Percentiles rank a stretch among this genome's conserved stretches.
These are phyloP conservation scores for Alloascoidea hylecoeti DNA, from an alignment of 805 yeast species.

Conservation along the genomic window DNA sequence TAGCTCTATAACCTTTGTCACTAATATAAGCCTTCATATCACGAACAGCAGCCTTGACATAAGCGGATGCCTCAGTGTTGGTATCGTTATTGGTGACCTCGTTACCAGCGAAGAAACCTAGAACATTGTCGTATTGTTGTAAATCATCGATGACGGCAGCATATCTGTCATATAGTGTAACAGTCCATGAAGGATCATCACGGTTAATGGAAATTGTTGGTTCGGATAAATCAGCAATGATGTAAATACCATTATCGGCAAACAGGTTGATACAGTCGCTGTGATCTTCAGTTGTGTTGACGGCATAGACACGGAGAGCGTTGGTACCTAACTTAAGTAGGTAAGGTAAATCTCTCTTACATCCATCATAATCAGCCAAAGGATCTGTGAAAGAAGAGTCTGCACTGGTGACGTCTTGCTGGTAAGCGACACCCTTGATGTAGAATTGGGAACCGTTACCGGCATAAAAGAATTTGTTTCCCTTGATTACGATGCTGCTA, in stretches of 20 bases:
- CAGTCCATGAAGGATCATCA: slow-evolving; percentile 65
- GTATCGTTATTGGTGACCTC: slow-evolving; percentile 79
- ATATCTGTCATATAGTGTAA: slow-evolving; percentile 61
- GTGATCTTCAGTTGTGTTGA: slow-evolving; percentile 61
- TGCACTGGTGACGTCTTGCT: slow-evolving; percentile 57
- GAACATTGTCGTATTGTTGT: slow-evolving; percentile 61
- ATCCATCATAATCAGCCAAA: slow-evolving; percentile 50
- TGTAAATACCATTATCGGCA: slow-evolving; percentile 80
- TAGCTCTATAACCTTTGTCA: slow-evolving; percentile 48
- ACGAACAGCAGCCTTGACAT: slow-evolving; percentile 94
- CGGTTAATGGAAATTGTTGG: slow-evolving; percentile 72
- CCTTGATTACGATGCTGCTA: slow-evolving; percentile 45
- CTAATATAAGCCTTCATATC: slow-evolving; percentile 70
- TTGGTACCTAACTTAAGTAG: slow-evolving; percentile 56
- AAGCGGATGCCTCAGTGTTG: slow-evolving; percentile 85
- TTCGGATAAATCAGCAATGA: slow-evolving; percentile 80
- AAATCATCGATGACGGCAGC: slow-evolving; percentile 71
- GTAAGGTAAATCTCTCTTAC: slow-evolving; percentile 74
- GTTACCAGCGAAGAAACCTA: slow-evolving; percentile 96
- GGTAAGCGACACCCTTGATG: slow-evolving; percentile 82
- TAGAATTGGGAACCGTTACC: slow-evolving; percentile 71
- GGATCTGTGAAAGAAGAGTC: slow-evolving; percentile 60
- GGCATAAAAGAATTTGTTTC: slow-evolving; percentile 65
- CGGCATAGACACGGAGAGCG: slow-evolving; percentile 75
- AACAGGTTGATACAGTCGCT: slow-evolving; percentile 64